Percentiles rank a stretch among this genome's conserved stretches.
Conservation (phyloP, 1,284 basidiomycete genomes). For the Cyathus pygmaeus region DNA sequence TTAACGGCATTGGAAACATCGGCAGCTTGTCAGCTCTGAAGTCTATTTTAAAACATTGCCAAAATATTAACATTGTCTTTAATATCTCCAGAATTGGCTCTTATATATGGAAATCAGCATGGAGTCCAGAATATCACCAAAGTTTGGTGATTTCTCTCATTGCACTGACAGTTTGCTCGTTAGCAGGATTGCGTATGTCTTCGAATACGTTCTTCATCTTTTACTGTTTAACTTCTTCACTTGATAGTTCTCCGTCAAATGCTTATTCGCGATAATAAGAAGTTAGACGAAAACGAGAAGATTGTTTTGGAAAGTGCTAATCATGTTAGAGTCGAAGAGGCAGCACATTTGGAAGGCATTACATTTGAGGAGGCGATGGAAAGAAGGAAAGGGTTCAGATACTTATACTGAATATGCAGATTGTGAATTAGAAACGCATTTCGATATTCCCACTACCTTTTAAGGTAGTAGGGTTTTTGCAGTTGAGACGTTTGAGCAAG, state of each 20-base stretch:
- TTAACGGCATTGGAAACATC: constrained; percentile 48
- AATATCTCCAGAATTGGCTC: constrained; percentile 53
- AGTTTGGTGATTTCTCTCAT: constrained; percentile 60
- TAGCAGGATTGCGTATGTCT: constrained; percentile 48
- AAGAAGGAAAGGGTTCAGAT: constrained; percentile 58
- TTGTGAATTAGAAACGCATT: no score
- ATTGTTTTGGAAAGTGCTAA: constrained; percentile 51
- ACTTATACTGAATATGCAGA: constrained; percentile 55
- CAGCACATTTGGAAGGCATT: constrained; percentile 59
- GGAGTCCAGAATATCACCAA: constrained; percentile 61
- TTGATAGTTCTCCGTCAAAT: constrained; percentile 57
- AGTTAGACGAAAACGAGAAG: constrained; percentile 56
- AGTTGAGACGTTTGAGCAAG: no score
- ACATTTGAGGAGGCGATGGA: constrained; percentile 62
- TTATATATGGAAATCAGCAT: constrained; percentile 60
- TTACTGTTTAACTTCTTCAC: constrained; percentile 3
- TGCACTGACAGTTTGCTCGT: constrained; percentile 47
- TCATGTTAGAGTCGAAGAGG: constrained; percentile 56
- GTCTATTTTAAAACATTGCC: no score
- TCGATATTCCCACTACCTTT: no score
- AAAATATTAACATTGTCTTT: background rate
- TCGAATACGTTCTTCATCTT: background rate
- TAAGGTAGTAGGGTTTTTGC: no score
- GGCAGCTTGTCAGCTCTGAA: constrained; percentile 41
- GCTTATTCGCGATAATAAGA: constrained; percentile 54